A percentile compares a stretch with the other conserved stretches of the same genome.
Evolutionary conservation across 768 basidiomycete genomes (phyloP).

Genomic region (Pleurotus tuber-regium): DNA sequence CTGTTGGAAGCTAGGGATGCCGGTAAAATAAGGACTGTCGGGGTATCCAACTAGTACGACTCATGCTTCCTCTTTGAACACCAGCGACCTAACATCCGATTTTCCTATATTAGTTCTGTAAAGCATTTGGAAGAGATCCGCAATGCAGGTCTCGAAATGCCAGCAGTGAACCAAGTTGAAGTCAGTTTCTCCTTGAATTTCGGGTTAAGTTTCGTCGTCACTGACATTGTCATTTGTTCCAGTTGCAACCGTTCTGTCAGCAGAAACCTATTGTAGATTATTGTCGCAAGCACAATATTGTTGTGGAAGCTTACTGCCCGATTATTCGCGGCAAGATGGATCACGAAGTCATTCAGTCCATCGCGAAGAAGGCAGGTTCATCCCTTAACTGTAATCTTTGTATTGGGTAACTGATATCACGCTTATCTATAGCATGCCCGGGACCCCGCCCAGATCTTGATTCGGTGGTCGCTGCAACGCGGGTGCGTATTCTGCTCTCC

Average conservation of each 20-base stretch:
- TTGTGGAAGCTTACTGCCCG: slow-evolving; percentile 76
- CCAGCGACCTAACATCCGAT: neutral
- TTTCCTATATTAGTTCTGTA: slow-evolving; percentile 42
- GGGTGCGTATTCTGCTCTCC: slow-evolving; percentile 44
- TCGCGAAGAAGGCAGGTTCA: slow-evolving; percentile 57
- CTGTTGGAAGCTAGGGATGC: slow-evolving; percentile 55
- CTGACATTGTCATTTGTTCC: neutral
- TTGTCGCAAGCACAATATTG: slow-evolving; percentile 57
- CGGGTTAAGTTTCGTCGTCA: neutral
- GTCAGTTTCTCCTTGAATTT: slow-evolving; percentile 33
- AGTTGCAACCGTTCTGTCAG: slow-evolving; percentile 84
- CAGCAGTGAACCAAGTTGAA: slow-evolving; percentile 83
- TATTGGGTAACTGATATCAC: neutral
- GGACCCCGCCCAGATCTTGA: slow-evolving; percentile 74
- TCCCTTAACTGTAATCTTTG: neutral
- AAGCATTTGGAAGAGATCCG: slow-evolving; percentile 76
- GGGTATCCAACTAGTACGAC: slow-evolving; percentile 81
- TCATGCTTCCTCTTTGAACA: neutral
- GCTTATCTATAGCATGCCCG: slow-evolving; percentile 44
- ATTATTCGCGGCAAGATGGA: slow-evolving; percentile 62
- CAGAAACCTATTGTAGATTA: slow-evolving; percentile 80
- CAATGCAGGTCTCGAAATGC: slow-evolving; percentile 57
- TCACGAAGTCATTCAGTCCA: slow-evolving; percentile 46
- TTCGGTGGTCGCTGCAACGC: slow-evolving; percentile 89
- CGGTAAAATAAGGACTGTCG: slow-evolving; percentile 69